phyloP scores from a whole-genome alignment of 176 grass and related monocot species.

The Ampelocalamus luodianensis region DNA sequence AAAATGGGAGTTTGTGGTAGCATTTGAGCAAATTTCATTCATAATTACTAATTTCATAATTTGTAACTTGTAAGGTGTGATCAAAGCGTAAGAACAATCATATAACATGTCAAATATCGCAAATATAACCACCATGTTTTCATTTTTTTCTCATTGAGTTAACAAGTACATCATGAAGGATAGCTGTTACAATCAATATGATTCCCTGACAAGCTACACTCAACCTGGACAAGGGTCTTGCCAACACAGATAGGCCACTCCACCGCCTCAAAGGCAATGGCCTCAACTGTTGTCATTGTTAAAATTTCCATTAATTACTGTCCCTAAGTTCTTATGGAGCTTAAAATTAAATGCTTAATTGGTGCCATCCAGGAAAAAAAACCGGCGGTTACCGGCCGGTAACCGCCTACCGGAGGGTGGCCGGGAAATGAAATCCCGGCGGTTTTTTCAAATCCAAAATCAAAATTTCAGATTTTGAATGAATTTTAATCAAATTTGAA shows the following conservation, averaged over 20 bases:
- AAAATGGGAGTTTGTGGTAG: not conserved
- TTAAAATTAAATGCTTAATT: slow-evolving; percentile 12
- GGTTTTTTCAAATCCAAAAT: too few species aligned
- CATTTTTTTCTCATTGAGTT: slow-evolving; percentile 25
- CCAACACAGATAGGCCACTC: not conserved
- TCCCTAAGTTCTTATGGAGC: not conserved
- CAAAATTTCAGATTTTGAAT: too few species aligned
- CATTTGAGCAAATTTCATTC: not conserved
- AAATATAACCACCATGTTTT: slow-evolving; percentile 22
- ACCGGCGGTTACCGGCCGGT: too few species aligned
- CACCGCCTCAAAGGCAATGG: not conserved
- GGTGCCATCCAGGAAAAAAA: not conserved
- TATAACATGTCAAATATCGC: not conserved
- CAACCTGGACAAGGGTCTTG: not conserved
- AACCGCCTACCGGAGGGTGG: too few species aligned
- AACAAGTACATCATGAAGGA: not conserved
- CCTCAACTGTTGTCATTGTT: slow-evolving; percentile 16
- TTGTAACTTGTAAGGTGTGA: not conserved
- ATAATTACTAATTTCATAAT: not conserved
- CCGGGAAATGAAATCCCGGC: too few species aligned
- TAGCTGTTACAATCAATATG: slow-evolving; percentile 21
- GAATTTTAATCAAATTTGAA: too few species aligned
- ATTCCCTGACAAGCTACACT: not conserved
- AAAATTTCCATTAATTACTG: not conserved
- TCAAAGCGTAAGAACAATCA: not conserved